Percentiles rank a stretch among this genome's conserved stretches.
These are phyloP conservation scores for Aspergillus neoniger DNA, from an alignment of 2,329 filamentous ascomycete genomes.

Conservation along the genomic window DNA sequence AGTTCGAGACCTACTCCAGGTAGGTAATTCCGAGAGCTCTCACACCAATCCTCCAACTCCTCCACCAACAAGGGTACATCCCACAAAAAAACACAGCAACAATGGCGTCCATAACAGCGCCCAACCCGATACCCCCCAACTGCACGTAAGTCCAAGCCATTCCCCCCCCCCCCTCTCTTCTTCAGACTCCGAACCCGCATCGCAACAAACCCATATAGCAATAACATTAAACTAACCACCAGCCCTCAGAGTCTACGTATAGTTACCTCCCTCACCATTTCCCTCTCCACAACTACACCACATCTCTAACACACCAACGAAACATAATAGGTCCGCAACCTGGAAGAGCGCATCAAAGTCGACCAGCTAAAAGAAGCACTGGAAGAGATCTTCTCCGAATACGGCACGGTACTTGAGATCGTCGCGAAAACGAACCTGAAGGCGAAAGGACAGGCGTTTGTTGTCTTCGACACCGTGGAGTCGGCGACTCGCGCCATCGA, in stretches of 20 bases:
- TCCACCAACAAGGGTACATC: constrained; percentile 18
- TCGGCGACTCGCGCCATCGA: constrained; percentile 80
- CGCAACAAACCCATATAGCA: not conserved
- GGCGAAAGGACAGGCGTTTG: constrained; percentile 92
- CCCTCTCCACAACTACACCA: constrained; percentile 13
- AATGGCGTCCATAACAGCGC: constrained; percentile 40
- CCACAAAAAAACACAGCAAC: constrained; percentile 29
- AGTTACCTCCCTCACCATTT: constrained; percentile 18
- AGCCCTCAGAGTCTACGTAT: constrained; percentile 44
- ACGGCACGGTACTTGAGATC: constrained; percentile 81
- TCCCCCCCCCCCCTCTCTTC: not conserved
- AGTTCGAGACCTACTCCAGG: not conserved
- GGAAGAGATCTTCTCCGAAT: constrained; percentile 79
- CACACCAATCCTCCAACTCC: not conserved
- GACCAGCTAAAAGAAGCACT: constrained; percentile 74
- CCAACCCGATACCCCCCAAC: constrained; percentile 39
- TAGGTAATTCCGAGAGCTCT: not conserved
- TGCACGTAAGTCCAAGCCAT: constrained; percentile 37
- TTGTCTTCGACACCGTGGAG: constrained; percentile 83
- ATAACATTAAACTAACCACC: constrained; percentile 16
- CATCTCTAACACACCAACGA: constrained; percentile 14
- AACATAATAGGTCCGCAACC: constrained; percentile 64
- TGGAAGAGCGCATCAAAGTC: constrained; percentile 88
- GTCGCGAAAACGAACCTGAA: constrained; percentile 87
- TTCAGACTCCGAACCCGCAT: not conserved